Evolutionary conservation across 768 basidiomycete species (phyloP), one percentile per base, ranked within the genome.

Genomic region (Phlebiopsis gigantea): DNA sequence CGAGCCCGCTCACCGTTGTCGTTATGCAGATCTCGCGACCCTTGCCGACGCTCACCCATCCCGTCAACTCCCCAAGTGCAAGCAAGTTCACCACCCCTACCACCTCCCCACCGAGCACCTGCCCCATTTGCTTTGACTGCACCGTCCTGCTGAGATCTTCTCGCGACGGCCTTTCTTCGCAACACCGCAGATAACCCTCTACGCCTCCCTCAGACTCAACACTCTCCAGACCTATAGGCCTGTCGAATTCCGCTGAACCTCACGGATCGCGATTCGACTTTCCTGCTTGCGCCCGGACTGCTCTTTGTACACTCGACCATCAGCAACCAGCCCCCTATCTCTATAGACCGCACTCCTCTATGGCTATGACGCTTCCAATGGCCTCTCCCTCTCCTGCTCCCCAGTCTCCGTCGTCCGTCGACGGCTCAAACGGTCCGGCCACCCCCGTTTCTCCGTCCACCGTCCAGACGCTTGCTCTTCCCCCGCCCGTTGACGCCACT

Each of bases 1-100:
- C 48, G 45, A 31, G 52, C 46, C 56, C 58, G 52, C 28, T 55
- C 54, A 53, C 43, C 46, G 58, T 25, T 42, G 54, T 22, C 50
- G 50, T 51, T 51, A 51, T 31, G 41, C 66, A 90, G 86, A 82
- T 81, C 90, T 92, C 89, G 89, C 89, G 89, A 92, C 90, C 90
- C 90, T 92, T 91, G 85, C 79, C 87, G 88, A 87, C 84, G 49
- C 75, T 80, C 87, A 78, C 72, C 74, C 72, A 62, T 64, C 67
- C 81, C 87, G 79, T 73, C 72, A 57, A 46, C 15, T 56, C 62
- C 52, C 53, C 60, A 29, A 55, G 26, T 56, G 30, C 53, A 59
- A 56, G 42, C 57, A 62, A 62, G 60, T 47, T 59, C 50, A 22
- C 48, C 55, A 42, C 63, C 59, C 56, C 62, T 62, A 69, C 50